Base-by-base conservation (phyloP, 495 filamentous ascomycete genomes). In the Neurospora terricola region DNA sequence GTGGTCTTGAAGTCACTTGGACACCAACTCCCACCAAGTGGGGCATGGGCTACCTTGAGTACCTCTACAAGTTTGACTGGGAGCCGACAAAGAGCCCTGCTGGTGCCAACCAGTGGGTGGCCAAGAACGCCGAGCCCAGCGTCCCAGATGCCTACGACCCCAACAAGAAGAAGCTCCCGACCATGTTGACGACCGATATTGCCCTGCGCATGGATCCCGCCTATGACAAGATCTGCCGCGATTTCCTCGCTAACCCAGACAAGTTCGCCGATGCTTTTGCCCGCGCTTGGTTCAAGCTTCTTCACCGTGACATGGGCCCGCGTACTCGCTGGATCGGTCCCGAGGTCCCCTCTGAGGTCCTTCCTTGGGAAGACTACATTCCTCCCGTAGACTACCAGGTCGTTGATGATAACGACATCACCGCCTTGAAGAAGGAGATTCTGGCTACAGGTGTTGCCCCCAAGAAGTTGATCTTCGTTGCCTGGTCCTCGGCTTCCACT, bases 1-100 rank as follows among this genome's bases (percentile, higher is more conserved):
- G 86, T 75, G 91, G 91, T 21, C 82, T 93, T 21, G 91, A 93
- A 80, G 91, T 93, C 18, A 92, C 82, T 79, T 93, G 91, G 91
- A 91, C 90, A 78, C 87, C 84, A 76, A 90, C 88, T 3, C 91
- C 91, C 2, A 88, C 86, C 76, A 86, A 90, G 82, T 93, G 88
- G 88, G 90, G 85, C 85, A 87, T 88, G 83, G 74, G 85, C 72
- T 93, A 85, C 82, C 83, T 93, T 71, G 87, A 92, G 76, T 92
- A 92, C 79, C 86, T 93, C 12, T 92, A 89, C 88, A 87, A 88
- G 81, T 92, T 82, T 77, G 90, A 93, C n/a, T 93, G 91, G 91
- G 90, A 92, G 83, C 83, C 89, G 38, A 88, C 86, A 78, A 92
- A 91, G 89, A 88, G 86, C 77, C 91, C 91, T 11, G 90, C 88